Evolutionary conservation across 179 eudicot genomes (phyloP).

Genomic region (Heliamphora pulchella): DNA sequence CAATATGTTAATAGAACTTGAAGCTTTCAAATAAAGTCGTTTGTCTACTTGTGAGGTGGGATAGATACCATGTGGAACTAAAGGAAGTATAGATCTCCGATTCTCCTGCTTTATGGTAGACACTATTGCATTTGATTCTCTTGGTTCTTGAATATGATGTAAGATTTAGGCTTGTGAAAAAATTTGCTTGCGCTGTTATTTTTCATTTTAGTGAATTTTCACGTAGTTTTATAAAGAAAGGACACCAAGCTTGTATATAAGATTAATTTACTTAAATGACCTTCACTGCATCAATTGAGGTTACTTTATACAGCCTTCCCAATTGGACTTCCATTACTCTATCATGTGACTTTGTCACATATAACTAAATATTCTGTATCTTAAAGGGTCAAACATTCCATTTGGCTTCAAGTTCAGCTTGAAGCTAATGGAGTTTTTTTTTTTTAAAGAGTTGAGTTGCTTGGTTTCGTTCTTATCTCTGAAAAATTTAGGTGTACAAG

Average conservation of each 20-base stretch:
- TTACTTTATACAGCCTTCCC: neutral
- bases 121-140: neutral
- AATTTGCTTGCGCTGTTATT: neutral
- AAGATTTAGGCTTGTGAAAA: neutral
- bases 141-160: neutral
- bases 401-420: neutral
- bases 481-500: neutral
- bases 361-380: neutral
- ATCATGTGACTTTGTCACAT: neutral
- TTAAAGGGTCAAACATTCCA: neutral
- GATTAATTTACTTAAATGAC: neutral
- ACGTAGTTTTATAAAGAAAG: neutral
- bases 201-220: neutral
- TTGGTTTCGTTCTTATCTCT: neutral
- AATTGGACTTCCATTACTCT: neutral
- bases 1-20: too few species aligned
- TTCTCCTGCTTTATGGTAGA: neutral
- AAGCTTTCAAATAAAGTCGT: too few species aligned
- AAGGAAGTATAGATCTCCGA: neutral
- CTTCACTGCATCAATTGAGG: neutral
- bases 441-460: neutral
- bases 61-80: neutral
- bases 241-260: neutral
- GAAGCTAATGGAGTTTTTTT: neutral
- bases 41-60: too few species aligned